Evolutionary conservation across 306 rosid species (phyloP), one percentile per base, ranked within the genome.

Genomic region (Gillenia trifoliata): DNA sequence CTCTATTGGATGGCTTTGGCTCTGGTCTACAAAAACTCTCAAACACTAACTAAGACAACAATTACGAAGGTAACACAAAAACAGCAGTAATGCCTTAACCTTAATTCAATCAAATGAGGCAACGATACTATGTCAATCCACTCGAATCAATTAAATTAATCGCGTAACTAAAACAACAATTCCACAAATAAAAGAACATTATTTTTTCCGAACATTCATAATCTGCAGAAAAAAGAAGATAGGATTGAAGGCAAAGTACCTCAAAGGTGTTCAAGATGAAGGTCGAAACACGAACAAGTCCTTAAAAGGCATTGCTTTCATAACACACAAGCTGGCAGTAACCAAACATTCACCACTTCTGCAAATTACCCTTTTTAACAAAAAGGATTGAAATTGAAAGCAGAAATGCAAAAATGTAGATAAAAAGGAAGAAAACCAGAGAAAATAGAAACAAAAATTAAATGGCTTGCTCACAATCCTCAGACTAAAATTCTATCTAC

Each of bases 401-500:
- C 63, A 66, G 38, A 75, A 13, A 7, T 54, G n/a, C 30, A 66
- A 26, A 70, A 0, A 63, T 13, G 16, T 8, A 52, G 72, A 36
- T 20, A 11, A 55, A 11, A 73, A 66, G 65, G 16, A 52, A 64
- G 3, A 60, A 43, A 45, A 61, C 65, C 66, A 83, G 59, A 81
- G 81, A 76, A 86, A 85, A 84, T 77, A 77, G 84, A 78, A 81
- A 88, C 76, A 77, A 80, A 80, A 72, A 0, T n/a, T n/a, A n/a
- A n/a, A 75, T 78, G 84, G 88, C 80, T 82, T 82, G 77, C 86
- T 75, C 85, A 85, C 71, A 81, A 77, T 72, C 70, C 86, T 52
- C 66, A 26, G 66, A 34, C 33, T 70, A 25, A 82, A 83, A 60
- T 70, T 75, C 36, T 40, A 59, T 75, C 77, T 66, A 43, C 77